These are phyloP conservation scores for Tranzscheliella williamsii DNA, from an alignment of 1,284 basidiomycete species.

Conservation along the genomic window DNA sequence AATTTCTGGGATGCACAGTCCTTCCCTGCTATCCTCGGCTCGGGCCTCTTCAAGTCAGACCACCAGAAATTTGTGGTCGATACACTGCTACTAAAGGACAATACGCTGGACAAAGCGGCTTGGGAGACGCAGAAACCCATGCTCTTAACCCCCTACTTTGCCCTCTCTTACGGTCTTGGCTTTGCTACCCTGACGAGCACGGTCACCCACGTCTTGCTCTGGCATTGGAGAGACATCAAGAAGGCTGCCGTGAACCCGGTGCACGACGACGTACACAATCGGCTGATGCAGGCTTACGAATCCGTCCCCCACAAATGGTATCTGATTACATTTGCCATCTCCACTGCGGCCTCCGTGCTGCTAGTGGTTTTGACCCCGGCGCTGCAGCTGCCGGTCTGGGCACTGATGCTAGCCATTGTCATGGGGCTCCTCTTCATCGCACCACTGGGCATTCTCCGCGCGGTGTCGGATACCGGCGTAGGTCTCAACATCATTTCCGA, in stretches of 20 bases:
- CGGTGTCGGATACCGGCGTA: constrained; percentile 64
- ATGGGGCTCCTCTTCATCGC: constrained; percentile 63
- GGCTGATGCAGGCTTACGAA: constrained; percentile 57
- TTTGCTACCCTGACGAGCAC: constrained; percentile 65
- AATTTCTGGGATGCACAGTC: constrained; percentile 63
- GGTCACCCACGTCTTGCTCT: constrained; percentile 64
- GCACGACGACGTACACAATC: constrained; percentile 59
- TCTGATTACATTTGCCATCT: constrained; percentile 43
- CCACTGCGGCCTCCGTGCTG: constrained; percentile 60
- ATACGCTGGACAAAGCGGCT: constrained; percentile 63
- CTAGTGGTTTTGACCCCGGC: constrained; percentile 63
- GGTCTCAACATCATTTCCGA: constrained; percentile 64
- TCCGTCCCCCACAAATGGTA: constrained; percentile 58
- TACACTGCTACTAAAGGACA: constrained; percentile 48
- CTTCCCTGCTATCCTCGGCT: constrained; percentile 62
- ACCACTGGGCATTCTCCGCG: constrained; percentile 64
- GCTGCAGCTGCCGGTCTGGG: constrained; percentile 65
- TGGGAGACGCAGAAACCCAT: constrained; percentile 62
- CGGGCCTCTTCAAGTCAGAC: constrained; percentile 60
- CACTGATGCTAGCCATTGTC: constrained; percentile 62
- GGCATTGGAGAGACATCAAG: constrained; percentile 65
- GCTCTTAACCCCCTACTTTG: constrained; percentile 65
- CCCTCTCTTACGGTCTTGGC: constrained; percentile 61
- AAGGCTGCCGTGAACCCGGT: constrained; percentile 61
- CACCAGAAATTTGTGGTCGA: constrained; percentile 47